Evolutionary conservation across 1,139 yeast species (phyloP), one percentile per base, ranked within the genome.

Genomic region (Hyphopichia buzzinii): DNA sequence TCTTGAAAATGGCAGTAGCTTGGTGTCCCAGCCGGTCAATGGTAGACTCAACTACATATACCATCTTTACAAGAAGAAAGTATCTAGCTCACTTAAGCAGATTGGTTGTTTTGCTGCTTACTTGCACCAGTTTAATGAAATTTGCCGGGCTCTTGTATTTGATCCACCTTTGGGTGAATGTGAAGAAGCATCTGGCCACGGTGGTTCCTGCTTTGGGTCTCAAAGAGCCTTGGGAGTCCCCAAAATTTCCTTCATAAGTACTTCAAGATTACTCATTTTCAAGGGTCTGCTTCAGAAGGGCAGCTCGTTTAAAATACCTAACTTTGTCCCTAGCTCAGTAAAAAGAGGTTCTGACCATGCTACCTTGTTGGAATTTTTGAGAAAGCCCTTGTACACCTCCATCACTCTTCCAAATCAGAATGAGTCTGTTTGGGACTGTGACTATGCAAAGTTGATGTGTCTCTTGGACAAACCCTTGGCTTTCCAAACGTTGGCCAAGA

Each of bases 401-500:
- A 30, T 43, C 11, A 40, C 36, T 17, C 34, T 29, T 24, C 53
- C 42, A 26, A 41, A 32, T 38, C 40, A 40, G 14, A 34, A 33
- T 29, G 54, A 43, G 10, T 7, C 23, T 7, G 10, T 19, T 7
- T 19, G 23, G 23, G 23, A 36, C 23, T 29, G 35, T 27, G 43
- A 46, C 19, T 39, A 41, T 13, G 34, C 30, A 1, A 30, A 31
- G 5, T 37, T 60, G 21, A 44, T 47, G 6, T 25, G 38, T 3
- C 27, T 54, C 13, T 36, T 64, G n/a, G 33, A 44, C 13, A 46
- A 44, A 26, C 52, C 54, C 3, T 59, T 69, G 1, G 67, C 74
- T 0, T 55, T 58, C 26, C 55, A 53, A 11, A 39, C 44, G 4
- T 54, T 81, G 25, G 64, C 72, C 2, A 63, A 59, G 33, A 75